Base-by-base conservation (phyloP, 106 monocot species). In the Allium fistulosum region DNA sequence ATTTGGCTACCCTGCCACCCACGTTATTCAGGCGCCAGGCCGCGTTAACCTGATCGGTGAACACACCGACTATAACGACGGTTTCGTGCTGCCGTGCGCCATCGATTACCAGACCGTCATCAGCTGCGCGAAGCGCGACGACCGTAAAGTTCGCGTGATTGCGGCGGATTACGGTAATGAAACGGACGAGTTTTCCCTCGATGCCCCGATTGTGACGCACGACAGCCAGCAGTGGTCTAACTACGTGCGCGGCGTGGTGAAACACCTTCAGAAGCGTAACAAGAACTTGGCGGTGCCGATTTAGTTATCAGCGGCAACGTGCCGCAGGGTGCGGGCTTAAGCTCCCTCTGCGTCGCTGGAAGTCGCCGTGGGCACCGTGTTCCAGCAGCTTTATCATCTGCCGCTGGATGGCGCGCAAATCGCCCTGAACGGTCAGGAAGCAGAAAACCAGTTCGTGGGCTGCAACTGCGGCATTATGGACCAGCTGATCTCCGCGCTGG, bases 11-110 rank as follows among this genome's bases (percentile, higher is more conserved):
- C 11, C 10, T 10, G 11, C 55, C 11, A 56, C 55, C 11, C 11
- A 10, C 11, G 11, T 10, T 10, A 10, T 10, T 13, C 13, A 10
- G 11, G 55, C 55, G 55, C 55, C 55, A 10, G 55, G 55, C 10
- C 55, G 55, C 11, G 55, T 56, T 13, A 56, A 56, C 55, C 55
- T 56, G 55, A 56, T 56, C 55, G 55, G 55, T 10, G 55, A 56
- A 13, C 55, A 56, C 55, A 56, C 55, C 55, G 55, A 56, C 55
- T 56, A 56, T 13, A 56, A 56, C 55, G 55, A 56, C 55, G 55
- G 55, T 10, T 56, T 10, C 55, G 55, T 56, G 11, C 55, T 56
- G 55, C 55, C 55, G 11, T 56, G 10, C 55, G 55, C 55, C 11
- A 56, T 56, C 55, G 55, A 56, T 13, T 13, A 13, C 55, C 55